Evolutionary conservation across 495 filamentous ascomycete genomes (phyloP), one percentile per base, ranked within the genome.

Genomic region (Antarctomyces pellizariae): DNA sequence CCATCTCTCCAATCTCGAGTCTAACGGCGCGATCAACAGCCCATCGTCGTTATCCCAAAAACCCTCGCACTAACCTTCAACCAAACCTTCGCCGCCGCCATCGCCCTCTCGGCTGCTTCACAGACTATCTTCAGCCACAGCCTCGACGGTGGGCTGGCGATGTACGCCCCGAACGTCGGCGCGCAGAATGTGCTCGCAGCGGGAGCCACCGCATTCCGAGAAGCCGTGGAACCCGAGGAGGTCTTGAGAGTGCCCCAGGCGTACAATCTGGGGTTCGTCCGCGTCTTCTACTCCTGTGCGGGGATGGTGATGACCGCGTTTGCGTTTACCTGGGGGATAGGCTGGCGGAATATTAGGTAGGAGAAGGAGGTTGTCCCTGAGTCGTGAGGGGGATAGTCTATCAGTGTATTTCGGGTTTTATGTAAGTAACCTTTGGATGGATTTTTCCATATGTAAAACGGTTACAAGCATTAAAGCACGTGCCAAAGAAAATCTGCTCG

Each of bases 1-100:
- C 13, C 10, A 14, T 10, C 5, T 20, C 5, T 27, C 28, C 4
- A 26, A 5, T 4, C 8, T 3, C n/a, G 18, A 13, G 6, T 7
- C 11, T 4, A 9, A 15, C 11, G 4, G 18, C 7, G 9, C 5
- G 10, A 16, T 17, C 11, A 26, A n/a, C 22, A 36, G 31, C 36
- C 44, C n/a, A 39, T 52, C 18, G 26, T 54, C 14, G 50, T 50
- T 2, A 36, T 55, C 6, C 52, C 54, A 34, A 48, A 42, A 17
- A 22, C 24, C 5, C 6, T 46, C 30, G 1, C 13, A 46, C n/a
- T 49, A 7, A 31, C 49, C n/a, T 49, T 50, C 31, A 19, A 22
- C 2, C 50, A 52, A 36, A 36, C 25, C 5, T 41, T 49, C 7
- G 36, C 36, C 7, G 34, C 32, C 1, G 46, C 53, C 1, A 22